Evolutionary conservation across 2,329 filamentous ascomycete genomes (phyloP), one percentile per base, ranked within the genome.

Genomic region (Fusarium palustre): DNA sequence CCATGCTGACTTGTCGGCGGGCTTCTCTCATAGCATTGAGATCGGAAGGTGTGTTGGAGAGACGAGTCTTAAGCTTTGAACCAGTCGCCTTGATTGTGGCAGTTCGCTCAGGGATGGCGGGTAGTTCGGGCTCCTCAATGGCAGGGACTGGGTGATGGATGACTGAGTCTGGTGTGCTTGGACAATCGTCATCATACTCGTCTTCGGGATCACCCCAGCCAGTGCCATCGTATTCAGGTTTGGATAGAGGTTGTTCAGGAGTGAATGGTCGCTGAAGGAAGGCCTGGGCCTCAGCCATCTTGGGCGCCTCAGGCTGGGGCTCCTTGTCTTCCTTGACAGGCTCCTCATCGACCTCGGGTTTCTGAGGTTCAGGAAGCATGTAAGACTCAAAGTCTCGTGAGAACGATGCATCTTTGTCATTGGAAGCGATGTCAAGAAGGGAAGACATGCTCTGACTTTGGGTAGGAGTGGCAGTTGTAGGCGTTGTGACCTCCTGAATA

Each of bases 51-150:
- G 94, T 97, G 39, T 93, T 89, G 3, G 95, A 97, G 18, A 93
- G 89, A 34, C 95, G 88, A 1, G 94, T 96, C 84, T 97, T 97
- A 41, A 98, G 86, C 78, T 90, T 93, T 13, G 92, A 93, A 10
- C 93, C 92, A 24, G 92, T 90, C 11, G 94, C 92, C 78, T 95
- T 96, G 81, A 98, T 94, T 0, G 95, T 97, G 7, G 95, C 93
- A 48, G 93, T 82, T 47, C 90, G 88, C 73, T 97, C 94, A 2
- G 95, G 94, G 60, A 98, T 88, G 36, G 84, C 85, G 3, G 89
- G 81, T 12, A 85, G 82, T 11, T 84, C 81, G 42, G 76, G 73
- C 9, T 76, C 78, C 20, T 81, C 79, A 24, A 77, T 73, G 24
- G 76, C 77, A 20, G 81, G 79, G 48, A 92, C 79, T 3, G 90